These are phyloP conservation scores for Fomitopsis pulvina DNA, from an alignment of 768 basidiomycete species.

Conservation along the genomic window DNA sequence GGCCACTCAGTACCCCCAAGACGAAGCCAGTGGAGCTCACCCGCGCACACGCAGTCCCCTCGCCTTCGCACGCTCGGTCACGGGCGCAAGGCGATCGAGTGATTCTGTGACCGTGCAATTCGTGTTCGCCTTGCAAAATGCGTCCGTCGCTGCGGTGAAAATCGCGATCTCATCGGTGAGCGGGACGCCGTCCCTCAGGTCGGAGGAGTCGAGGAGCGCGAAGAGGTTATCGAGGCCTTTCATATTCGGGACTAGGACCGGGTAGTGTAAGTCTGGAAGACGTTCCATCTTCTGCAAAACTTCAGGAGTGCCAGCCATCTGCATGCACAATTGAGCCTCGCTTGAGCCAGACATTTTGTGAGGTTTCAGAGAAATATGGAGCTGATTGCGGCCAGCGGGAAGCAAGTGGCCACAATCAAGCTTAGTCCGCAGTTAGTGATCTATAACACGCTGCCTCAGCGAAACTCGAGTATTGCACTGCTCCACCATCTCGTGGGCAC, in stretches of 20 bases:
- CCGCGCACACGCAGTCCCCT: slow-evolving; percentile 54
- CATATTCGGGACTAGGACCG: slow-evolving; percentile 78
- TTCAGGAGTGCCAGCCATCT: slow-evolving; percentile 87
- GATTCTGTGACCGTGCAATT: slow-evolving; percentile 71
- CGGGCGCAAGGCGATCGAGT: slow-evolving; percentile 52
- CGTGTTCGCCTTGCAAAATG: slow-evolving; percentile 80
- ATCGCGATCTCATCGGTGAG: slow-evolving; percentile 81
- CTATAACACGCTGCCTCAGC: no score
- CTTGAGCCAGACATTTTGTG: no score
- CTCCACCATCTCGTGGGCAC: no score
- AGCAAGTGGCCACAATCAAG: no score
- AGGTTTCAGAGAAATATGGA: no score
- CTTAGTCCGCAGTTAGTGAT: no score
- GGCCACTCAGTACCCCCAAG: background rate
- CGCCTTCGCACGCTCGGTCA: slow-evolving; percentile 54
- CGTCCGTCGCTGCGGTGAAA: slow-evolving; percentile 85
- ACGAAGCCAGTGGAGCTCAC: slow-evolving; percentile 57
- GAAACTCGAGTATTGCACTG: no score
- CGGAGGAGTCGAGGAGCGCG: slow-evolving; percentile 38
- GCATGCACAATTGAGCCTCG: no score
- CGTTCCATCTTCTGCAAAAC: slow-evolving; percentile 57
- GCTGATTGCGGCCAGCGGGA: no score
- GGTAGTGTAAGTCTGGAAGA: slow-evolving; percentile 52
- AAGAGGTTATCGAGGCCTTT: slow-evolving; percentile 70
- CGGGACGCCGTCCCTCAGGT: no score